Conservation (phyloP, 139 green algal species). For the Chlorella sorokiniana region DNA sequence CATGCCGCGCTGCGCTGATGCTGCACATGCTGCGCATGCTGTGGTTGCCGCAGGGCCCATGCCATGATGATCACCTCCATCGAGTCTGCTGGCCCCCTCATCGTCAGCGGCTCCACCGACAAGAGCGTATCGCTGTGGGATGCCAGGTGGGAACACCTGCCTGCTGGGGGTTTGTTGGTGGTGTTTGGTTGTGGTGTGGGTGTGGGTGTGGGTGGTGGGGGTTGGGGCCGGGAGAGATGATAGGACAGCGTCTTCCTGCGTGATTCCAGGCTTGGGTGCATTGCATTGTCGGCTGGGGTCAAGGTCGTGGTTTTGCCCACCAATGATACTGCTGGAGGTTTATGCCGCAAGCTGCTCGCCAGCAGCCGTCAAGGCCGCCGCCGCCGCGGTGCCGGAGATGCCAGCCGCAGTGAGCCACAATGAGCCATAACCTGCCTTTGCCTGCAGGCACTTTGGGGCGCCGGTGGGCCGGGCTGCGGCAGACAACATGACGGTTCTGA, state of each 20-base stretch:
- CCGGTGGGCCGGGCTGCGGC: not conserved
- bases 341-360: no score
- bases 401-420: not conserved
- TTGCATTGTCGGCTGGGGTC: no score
- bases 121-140: constrained; percentile 60
- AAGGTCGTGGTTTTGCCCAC: no score
- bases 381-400: not conserved
- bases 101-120: constrained; percentile 59
- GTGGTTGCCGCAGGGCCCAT: constrained; percentile 11
- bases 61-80: constrained; percentile 13
- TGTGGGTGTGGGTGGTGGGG: not conserved
- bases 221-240: no score
- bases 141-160: constrained; percentile 7
- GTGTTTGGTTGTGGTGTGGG: not conserved
- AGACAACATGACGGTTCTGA: constrained; percentile 24
- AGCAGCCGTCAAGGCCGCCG: no score
- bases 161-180: not conserved
- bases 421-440: not conserved
- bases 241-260: no score
- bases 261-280: no score
- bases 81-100: constrained; percentile 33
- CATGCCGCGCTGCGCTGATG: no score
- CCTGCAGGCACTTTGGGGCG: not conserved
- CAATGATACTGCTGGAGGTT: no score
- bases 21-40: no score